Conservation (phyloP, 768 basidiomycete species). For the Lentinula boryana region DNA sequence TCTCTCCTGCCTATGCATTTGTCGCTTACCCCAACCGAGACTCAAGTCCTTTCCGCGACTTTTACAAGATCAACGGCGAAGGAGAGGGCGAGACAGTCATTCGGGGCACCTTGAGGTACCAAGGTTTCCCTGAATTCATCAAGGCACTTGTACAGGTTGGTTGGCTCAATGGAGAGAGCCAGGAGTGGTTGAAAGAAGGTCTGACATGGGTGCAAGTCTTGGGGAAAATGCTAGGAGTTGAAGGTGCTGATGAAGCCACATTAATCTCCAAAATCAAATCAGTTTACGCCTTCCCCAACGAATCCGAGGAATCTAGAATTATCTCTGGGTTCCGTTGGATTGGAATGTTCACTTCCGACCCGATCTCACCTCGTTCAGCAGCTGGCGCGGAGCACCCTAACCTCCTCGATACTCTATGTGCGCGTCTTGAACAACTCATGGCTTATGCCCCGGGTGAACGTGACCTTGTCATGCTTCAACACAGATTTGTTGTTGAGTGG, state of each 20-base stretch:
- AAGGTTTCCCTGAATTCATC: constrained; percentile 96
- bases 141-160: constrained; percentile 81
- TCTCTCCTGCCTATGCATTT: constrained; percentile 92
- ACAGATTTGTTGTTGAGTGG: constrained; percentile 94
- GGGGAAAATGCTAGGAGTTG: constrained; percentile 65
- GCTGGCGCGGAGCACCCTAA: constrained; percentile 28
- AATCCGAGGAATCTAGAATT: constrained; percentile 68
- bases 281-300: constrained; percentile 67
- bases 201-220: constrained; percentile 83
- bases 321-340: constrained; percentile 90
- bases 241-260: constrained; percentile 68
- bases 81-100: constrained; percentile 85
- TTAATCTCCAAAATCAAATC: constrained; percentile 68
- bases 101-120: constrained; percentile 90
- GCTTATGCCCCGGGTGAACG: constrained; percentile 86
- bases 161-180: constrained; percentile 70
- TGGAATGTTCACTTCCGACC: constrained; percentile 77
- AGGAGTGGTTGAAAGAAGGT: constrained; percentile 72
- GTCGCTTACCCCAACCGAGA: constrained; percentile 97
- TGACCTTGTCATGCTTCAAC: constrained; percentile 96
- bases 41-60: constrained; percentile 85
- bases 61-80: constrained; percentile 69
- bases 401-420: constrained; percentile 92
- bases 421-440: constrained; percentile 86
- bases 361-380: constrained; percentile 52